Percentiles rank a stretch among this genome's conserved stretches.
phyloP scores from a whole-genome alignment of 2,329 filamentous ascomycete genomes.

The Trichoderma lentiforme region DNA sequence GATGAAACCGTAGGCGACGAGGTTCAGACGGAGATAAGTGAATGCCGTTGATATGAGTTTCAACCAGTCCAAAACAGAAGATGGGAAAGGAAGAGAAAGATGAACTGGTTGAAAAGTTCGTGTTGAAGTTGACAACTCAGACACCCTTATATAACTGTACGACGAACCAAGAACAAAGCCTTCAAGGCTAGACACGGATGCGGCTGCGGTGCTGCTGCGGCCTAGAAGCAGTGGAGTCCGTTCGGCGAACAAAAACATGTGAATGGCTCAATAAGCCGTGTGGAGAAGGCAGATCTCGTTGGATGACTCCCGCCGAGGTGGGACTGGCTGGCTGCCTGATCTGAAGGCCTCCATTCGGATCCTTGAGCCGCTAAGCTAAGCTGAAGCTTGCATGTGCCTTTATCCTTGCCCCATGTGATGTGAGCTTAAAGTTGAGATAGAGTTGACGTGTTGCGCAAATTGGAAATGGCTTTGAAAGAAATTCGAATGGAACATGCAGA shows the following conservation, averaged over 20 bases:
- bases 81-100: neutral
- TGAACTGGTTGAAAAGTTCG: neutral
- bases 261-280: neutral
- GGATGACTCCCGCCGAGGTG: constrained; percentile 13
- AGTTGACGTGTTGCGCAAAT: neutral
- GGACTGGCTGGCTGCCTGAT: constrained; percentile 6
- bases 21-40: neutral
- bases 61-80: neutral
- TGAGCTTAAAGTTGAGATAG: neutral
- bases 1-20: neutral
- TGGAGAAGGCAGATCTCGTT: constrained; percentile 5
- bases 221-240: neutral
- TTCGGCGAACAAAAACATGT: neutral
- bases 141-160: neutral
- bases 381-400: neutral
- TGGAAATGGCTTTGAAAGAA: neutral
- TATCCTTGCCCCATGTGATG: neutral
- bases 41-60: neutral
- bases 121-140: neutral
- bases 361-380: neutral
- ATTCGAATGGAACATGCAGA: neutral
- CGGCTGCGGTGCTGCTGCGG: constrained; percentile 4
- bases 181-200: neutral
- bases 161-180: neutral
- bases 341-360: neutral